Conservation (phyloP, 139 green algal species). For the Nannochloris sp. region DNA sequence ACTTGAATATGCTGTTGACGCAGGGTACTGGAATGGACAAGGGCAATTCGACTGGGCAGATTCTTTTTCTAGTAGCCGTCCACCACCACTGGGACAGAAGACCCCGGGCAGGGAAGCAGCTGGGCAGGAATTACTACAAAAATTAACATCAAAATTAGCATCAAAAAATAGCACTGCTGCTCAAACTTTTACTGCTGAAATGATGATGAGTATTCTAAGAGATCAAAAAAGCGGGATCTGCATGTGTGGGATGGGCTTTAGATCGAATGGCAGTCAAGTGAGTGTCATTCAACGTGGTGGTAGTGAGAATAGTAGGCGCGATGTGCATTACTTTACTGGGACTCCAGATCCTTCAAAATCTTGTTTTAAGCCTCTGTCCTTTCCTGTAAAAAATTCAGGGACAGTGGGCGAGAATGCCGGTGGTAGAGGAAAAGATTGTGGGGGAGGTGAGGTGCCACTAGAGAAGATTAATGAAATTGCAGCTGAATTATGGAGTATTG, state of each 20-base stretch:
- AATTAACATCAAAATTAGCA: not conserved
- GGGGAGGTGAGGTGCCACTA: not conserved
- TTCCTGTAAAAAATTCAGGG: no score
- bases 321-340: constrained; percentile 23
- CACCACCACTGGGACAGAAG: constrained; percentile 7
- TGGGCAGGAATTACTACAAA: not conserved
- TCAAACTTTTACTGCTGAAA: not conserved
- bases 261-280: constrained; percentile 18
- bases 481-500: not conserved
- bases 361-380: constrained; percentile 17
- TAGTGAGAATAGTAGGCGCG: no score
- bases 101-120: constrained; percentile 7
- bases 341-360: constrained; percentile 15
- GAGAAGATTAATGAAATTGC: not conserved
- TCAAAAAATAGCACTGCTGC: no score
- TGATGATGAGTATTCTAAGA: constrained; percentile 20
- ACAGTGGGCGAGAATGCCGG: no score
- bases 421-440: not conserved
- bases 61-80: constrained; percentile 6
- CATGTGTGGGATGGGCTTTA: constrained; percentile 15
- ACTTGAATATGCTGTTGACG: constrained; percentile 2
- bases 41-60: constrained; percentile 13
- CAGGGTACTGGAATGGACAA: constrained; percentile 7
- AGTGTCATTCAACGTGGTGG: not conserved
- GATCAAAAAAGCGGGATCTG: constrained; percentile 19